Percentiles rank a stretch among this genome's conserved stretches.
Conservation (phyloP, 2,329 filamentous ascomycete genomes). For the Ampelomyces quisqualis region DNA sequence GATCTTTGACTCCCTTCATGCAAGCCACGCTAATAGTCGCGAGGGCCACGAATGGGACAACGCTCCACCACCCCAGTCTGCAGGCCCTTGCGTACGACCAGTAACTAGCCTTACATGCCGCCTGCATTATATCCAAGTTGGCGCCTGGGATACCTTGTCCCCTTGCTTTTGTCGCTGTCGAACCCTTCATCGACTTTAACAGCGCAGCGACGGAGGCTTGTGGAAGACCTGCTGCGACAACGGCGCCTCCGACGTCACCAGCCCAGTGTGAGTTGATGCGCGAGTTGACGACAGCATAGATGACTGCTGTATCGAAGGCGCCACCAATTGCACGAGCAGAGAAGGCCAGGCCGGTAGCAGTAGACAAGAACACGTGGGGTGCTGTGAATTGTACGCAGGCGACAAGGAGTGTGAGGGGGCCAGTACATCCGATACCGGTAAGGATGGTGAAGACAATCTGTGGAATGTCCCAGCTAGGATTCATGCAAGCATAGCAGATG, state of each 20-base stretch:
- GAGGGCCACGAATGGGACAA: slow-evolving; percentile 35
- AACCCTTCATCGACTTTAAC: slow-evolving; percentile 21
- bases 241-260: slow-evolving; percentile 22
- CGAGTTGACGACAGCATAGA: slow-evolving; percentile 33
- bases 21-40: slow-evolving; percentile 26
- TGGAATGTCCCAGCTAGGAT: slow-evolving; percentile 24
- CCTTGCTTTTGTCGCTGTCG: slow-evolving; percentile 12
- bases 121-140: slow-evolving; percentile 17
- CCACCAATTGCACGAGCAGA: slow-evolving; percentile 38
- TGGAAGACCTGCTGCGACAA: slow-evolving; percentile 26
- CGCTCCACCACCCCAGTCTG: slow-evolving; percentile 33
- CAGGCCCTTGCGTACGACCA: slow-evolving; percentile 36
- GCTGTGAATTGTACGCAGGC: slow-evolving; percentile 37
- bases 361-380: slow-evolving; percentile 34
- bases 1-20: slow-evolving; percentile 30
- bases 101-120: slow-evolving; percentile 30
- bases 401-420: slow-evolving; percentile 36
- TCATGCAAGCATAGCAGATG: slow-evolving; percentile 30
- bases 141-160: slow-evolving; percentile 17
- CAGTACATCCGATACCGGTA: slow-evolving; percentile 30
- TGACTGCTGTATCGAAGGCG: slow-evolving; percentile 35
- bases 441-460: slow-evolving; percentile 33
- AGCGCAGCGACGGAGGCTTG: slow-evolving; percentile 19
- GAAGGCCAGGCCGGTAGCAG: slow-evolving; percentile 37
- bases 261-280: slow-evolving; percentile 24